phyloP scores from a whole-genome alignment of 2,329 filamentous ascomycete species.

The Beauveria australis region DNA sequence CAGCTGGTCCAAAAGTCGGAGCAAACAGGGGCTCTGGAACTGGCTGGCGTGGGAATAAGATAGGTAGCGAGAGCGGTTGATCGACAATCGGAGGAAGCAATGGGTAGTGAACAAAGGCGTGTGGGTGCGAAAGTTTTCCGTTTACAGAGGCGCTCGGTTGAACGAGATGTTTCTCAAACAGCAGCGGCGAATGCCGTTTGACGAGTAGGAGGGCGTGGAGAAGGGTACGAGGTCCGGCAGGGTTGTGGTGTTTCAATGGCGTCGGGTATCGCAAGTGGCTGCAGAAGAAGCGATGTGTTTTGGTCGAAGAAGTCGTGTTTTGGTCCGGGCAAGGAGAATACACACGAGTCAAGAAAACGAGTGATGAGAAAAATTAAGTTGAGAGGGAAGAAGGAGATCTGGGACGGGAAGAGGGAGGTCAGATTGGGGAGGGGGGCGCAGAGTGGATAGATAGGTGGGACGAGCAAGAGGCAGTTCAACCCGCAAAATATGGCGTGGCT shows the following conservation, averaged over 20 bases:
- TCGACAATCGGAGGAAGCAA: not conserved
- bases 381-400: slow-evolving; percentile 1
- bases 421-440: not conserved
- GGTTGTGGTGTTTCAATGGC: not conserved
- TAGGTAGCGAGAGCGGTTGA: not conserved
- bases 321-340: not conserved
- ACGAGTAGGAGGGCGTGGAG: not conserved
- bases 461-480: slow-evolving; percentile 2
- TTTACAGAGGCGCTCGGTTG: not conserved
- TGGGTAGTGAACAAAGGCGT: not conserved
- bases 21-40: not conserved
- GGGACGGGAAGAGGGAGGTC: slow-evolving; percentile 7
- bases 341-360: not conserved
- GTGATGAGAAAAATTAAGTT: not conserved
- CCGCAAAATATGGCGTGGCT: slow-evolving; percentile 9
- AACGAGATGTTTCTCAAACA: slow-evolving; percentile 3
- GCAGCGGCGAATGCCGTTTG: not conserved
- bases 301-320: not conserved
- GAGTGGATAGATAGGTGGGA: slow-evolving; percentile 9
- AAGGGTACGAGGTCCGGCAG: not conserved
- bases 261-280: not conserved
- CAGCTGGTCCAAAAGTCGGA: not conserved
- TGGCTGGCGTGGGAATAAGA: not conserved
- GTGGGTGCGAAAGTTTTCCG: not conserved
- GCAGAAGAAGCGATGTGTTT: not conserved